Base-by-base conservation (phyloP, 2,329 filamentous ascomycete species). In the Exophiala lecanii-corni region DNA sequence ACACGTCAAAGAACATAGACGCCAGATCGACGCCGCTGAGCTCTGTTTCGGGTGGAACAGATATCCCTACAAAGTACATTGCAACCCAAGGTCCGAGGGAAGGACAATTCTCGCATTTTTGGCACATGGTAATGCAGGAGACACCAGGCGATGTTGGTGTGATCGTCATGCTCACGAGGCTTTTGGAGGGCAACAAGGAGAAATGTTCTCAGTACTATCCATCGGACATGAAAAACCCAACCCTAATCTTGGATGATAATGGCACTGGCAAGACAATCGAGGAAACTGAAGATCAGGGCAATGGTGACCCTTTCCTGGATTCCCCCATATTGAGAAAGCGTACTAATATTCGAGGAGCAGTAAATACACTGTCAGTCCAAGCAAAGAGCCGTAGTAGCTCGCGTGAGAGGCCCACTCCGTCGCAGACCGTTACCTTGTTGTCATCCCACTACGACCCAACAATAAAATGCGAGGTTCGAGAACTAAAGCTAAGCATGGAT, bases 151-250 rank as follows among this genome's bases (percentile, higher is more conserved):
- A 82, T 34, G 79, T 84, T 2, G 88, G 81, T 1, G 87, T 97
- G 43, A 83, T 97, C 40, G 82, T 97, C 44, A 96, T 97, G 86
- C 78, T 98, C 50, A 98, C 91, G 2, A 87, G 89, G 61, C 91
- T 88, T 18, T 75, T 86, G 59, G 91, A 97, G 64, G 74, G 76
- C 21, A 76, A 78, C 45, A 71, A 78, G 57, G 80, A 94, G 63
- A 95, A 96, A 64, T 97, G 91, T 65, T 87, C 78, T 54, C 86
- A 83, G 33, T 98, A 98, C 65, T 96, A 89, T 54, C 89, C 89
- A 0, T 64, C 72, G 41, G 65, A 69, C 31, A 61, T 73, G 12
- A 73, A 77, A 3, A 69, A 76, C 7, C 63, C 73, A 3, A 72
- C 72, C 1, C 74, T 64, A 56, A 51, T 55, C 73, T 57, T 68